Percentiles rank a stretch among this genome's conserved stretches.
Conservation (phyloP, 129 eudicot species). For the Kitagawia praeruptora region DNA sequence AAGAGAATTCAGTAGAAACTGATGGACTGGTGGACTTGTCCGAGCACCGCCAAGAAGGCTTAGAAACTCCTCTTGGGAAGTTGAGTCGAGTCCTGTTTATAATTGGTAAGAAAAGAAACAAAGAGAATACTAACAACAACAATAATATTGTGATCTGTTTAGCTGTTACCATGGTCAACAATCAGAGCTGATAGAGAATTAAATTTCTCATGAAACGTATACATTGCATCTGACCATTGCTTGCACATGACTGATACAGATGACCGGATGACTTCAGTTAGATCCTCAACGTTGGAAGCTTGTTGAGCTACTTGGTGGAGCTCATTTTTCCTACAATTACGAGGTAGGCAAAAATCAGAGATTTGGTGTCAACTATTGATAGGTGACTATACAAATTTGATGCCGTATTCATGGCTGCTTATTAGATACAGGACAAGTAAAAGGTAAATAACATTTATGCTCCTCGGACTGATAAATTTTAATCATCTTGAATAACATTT, state of each 20-base stretch:
- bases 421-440: too few relatives aligned
- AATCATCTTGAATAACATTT: not conserved
- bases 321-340: conserved; percentile 63
- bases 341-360: not conserved
- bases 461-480: too few relatives aligned
- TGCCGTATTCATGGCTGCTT: not conserved
- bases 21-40: conserved; percentile 94
- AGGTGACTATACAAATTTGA: not conserved
- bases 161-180: conserved; percentile 64
- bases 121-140: conserved; percentile 3
- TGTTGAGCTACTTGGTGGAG: conserved; percentile 97
- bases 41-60: conserved; percentile 96
- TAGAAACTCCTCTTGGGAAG: conserved; percentile 93
- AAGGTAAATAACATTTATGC: too few relatives aligned
- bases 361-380: not conserved
- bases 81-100: conserved; percentile 70
- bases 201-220: conserved; percentile 72
- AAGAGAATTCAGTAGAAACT: conserved; percentile 79
- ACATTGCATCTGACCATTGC: conserved; percentile 95
- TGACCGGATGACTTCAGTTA: conserved; percentile 69
- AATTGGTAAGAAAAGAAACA: conserved; percentile 12
- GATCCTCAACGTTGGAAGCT: conserved; percentile 88
- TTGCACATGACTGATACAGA: conserved; percentile 84
- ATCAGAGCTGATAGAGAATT: conserved; percentile 61
- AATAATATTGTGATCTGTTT: conserved; percentile 8